Percentiles rank a stretch among this genome's conserved stretches.
These are phyloP conservation scores for Sporothrix brasiliensis DNA, from an alignment of 2,329 filamentous ascomycete species.

Conservation along the genomic window DNA sequence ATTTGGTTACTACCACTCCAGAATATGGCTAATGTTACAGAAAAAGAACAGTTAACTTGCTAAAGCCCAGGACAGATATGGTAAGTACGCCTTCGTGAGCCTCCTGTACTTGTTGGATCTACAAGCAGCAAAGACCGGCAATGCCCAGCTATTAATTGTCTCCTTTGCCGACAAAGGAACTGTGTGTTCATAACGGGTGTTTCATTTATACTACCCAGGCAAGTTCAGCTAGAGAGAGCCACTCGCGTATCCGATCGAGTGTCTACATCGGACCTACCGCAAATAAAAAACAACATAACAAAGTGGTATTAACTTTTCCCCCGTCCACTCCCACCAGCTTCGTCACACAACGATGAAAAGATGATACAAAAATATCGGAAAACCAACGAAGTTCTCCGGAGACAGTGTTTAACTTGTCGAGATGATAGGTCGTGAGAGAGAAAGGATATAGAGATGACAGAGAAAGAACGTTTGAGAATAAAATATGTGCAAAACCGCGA, in stretches of 20 bases:
- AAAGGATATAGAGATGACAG: neutral
- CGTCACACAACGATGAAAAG: neutral
- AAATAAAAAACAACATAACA: slow-evolving; percentile 11
- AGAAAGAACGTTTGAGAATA: too few relatives aligned
- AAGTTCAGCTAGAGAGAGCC: neutral
- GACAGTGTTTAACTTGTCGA: neutral
- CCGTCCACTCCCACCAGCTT: neutral
- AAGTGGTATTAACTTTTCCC: slow-evolving; percentile 26
- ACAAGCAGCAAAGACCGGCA: too few relatives aligned
- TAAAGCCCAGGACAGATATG: too few relatives aligned
- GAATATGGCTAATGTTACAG: too few relatives aligned
- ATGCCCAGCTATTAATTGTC: too few relatives aligned
- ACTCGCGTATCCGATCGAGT: neutral
- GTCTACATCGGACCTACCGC: neutral
- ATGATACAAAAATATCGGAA: neutral
- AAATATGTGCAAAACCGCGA: slow-evolving; percentile 10
- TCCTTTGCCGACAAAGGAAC: too few relatives aligned
- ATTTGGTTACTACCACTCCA: too few relatives aligned
- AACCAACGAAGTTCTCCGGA: neutral
- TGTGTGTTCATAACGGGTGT: neutral
- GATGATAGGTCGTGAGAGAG: neutral
- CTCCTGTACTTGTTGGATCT: too few relatives aligned
- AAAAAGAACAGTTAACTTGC: too few relatives aligned
- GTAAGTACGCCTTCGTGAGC: too few relatives aligned
- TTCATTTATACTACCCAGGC: neutral